Evolutionary conservation across 495 filamentous ascomycete genomes (phyloP).

Genomic region (Neurospora sp.): DNA sequence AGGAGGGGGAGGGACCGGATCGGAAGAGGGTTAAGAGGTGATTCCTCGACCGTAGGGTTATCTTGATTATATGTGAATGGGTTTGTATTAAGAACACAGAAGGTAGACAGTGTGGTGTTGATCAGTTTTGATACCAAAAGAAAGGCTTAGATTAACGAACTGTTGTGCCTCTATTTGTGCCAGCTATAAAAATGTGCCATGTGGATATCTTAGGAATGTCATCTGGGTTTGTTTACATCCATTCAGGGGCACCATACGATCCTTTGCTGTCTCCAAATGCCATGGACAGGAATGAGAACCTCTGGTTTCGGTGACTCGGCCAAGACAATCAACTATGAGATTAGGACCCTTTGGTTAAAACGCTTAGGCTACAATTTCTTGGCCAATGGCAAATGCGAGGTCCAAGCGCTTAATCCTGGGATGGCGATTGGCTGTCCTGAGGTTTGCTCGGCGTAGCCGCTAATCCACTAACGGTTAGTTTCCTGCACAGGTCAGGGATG

Average conservation of each 20-base stretch:
- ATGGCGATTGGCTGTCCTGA: not conserved
- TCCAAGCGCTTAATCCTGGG: not conserved
- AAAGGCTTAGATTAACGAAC: not conserved
- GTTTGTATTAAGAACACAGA: not conserved
- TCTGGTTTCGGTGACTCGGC: not conserved
- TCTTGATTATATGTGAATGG: not conserved
- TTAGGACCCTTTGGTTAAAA: not conserved
- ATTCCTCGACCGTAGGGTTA: not conserved
- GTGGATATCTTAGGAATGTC: not conserved
- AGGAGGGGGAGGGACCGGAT: slow-evolving; percentile 49
- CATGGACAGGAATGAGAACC: not conserved
- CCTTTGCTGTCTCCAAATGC: not conserved
- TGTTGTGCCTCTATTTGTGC: not conserved
- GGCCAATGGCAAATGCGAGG: not conserved
- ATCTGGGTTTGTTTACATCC: not conserved
- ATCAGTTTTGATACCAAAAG: not conserved
- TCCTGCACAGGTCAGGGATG: not conserved
- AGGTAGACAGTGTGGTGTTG: not conserved
- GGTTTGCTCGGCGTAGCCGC: not conserved
- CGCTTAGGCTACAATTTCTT: not conserved
- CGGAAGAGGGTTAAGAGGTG: slow-evolving; percentile 54
- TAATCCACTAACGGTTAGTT: not conserved
- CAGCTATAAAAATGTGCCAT: not conserved
- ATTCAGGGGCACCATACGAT: not conserved
- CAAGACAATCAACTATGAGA: not conserved